Percentiles rank a stretch among this genome's conserved stretches.
These are phyloP conservation scores for Colletotrichum sp. DNA, from an alignment of 2,329 filamentous ascomycete genomes.

Conservation along the genomic window DNA sequence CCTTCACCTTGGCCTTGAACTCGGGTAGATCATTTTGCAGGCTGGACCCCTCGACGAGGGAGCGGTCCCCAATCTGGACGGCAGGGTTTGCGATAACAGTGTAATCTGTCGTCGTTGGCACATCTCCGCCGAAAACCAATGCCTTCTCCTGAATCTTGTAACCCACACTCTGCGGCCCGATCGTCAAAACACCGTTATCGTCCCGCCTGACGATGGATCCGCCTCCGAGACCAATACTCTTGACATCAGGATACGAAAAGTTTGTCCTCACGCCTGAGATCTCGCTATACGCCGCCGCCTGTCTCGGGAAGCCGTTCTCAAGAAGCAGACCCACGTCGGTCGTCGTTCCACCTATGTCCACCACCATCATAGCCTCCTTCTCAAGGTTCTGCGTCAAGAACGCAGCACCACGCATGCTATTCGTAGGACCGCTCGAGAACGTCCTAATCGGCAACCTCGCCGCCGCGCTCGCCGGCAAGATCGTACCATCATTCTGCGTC, in stretches of 20 bases:
- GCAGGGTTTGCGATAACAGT: background rate
- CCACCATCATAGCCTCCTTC: background rate
- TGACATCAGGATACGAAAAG: constrained; percentile 61
- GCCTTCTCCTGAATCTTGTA: background rate
- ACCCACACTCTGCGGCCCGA: background rate
- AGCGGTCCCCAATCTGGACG: background rate
- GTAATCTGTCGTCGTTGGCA: background rate
- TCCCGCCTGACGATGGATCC: background rate
- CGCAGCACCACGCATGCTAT: background rate
- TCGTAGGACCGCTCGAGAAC: constrained; percentile 32
- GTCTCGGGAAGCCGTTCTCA: constrained; percentile 66
- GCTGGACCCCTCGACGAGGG: background rate
- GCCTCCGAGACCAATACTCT: constrained; percentile 22
- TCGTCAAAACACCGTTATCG: background rate
- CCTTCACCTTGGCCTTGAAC: background rate
- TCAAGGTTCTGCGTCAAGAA: background rate
- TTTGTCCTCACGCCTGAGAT: constrained; percentile 69
- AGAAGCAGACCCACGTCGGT: constrained; percentile 59
- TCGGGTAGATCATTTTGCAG: background rate
- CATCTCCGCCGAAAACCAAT: background rate
- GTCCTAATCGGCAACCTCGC: constrained; percentile 52
- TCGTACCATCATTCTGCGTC: constrained; percentile 68
- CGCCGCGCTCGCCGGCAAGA: constrained; percentile 58
- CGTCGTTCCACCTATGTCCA: background rate
- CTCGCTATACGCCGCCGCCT: constrained; percentile 66